These are phyloP conservation scores for Gossypium turneri DNA, from an alignment of 345 rosid species.

Conservation along the genomic window DNA sequence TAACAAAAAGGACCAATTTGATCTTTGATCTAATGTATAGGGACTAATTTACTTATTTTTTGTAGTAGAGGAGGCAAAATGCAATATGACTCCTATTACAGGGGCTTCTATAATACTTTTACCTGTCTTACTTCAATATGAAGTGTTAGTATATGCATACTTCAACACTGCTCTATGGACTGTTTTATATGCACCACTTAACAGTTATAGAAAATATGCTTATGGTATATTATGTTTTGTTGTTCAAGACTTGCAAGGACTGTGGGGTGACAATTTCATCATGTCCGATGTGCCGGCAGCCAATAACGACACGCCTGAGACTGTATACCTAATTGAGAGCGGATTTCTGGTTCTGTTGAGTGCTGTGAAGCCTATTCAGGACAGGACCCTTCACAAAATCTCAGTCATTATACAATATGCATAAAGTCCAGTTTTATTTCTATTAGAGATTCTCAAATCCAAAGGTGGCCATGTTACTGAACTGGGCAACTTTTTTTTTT, in stretches of 20 bases:
- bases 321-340: conserved; percentile 41
- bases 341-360: background rate
- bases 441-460: background rate
- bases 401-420: background rate
- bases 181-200: background rate
- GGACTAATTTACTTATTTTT: too few relatives aligned
- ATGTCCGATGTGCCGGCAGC: conserved; percentile 78
- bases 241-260: conserved; percentile 78
- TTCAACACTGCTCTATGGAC: background rate
- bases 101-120: too few relatives aligned
- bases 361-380: background rate
- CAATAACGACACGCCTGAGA: conserved; percentile 65
- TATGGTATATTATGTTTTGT: background rate
- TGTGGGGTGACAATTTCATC: conserved; percentile 49
- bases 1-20: background rate
- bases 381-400: background rate
- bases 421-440: background rate
- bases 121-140: background rate
- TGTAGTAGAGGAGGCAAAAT: too few relatives aligned
- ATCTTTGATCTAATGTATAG: too few relatives aligned
- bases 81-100: too few relatives aligned
- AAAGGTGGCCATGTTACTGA: background rate
- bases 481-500: background rate
- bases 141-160: background rate
- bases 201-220: background rate